Conservation (phyloP, 495 filamentous ascomycete species). For the Collariella sp. region DNA sequence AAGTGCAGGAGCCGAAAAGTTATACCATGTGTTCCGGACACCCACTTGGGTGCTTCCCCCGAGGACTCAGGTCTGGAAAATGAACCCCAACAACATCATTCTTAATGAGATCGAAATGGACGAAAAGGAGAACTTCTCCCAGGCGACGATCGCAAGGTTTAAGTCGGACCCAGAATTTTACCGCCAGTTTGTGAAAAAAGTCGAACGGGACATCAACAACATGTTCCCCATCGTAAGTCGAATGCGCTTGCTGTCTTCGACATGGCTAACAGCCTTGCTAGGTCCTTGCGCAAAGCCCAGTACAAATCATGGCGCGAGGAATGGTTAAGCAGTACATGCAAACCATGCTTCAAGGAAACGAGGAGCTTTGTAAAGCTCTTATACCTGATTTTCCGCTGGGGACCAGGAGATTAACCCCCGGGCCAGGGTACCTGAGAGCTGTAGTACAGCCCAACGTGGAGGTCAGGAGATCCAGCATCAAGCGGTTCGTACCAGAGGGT, state of each 20-base stretch:
- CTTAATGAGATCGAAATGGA: conserved; percentile 22
- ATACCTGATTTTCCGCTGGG: conserved; percentile 59
- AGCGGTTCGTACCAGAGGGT: conserved; percentile 48
- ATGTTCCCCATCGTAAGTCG: conserved; percentile 37
- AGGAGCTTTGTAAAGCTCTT: conserved; percentile 41
- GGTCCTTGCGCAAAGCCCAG: conserved; percentile 28
- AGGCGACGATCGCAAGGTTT: conserved; percentile 40
- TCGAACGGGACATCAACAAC: conserved; percentile 39
- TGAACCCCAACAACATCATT: conserved; percentile 29
- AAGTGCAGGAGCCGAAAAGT: conserved; percentile 33
- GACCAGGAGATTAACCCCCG: conserved; percentile 60
- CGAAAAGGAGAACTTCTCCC: conserved; percentile 34
- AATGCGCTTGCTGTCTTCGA: too few species aligned
- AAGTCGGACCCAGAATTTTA: conserved; percentile 33
- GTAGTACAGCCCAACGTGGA: conserved; percentile 52
- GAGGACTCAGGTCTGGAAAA: conserved; percentile 36
- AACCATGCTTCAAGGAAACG: conserved; percentile 36
- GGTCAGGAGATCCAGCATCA: conserved; percentile 49
- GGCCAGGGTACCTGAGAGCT: conserved; percentile 57
- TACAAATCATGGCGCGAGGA: conserved; percentile 28
- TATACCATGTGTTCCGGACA: conserved; percentile 46
- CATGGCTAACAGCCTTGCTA: conserved; percentile 2
- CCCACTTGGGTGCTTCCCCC: conserved; percentile 61
- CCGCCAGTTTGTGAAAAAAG: conserved; percentile 29
- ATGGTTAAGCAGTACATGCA: conserved; percentile 38